These are phyloP conservation scores for Hymenoscyphus albidus DNA, from an alignment of 2,329 filamentous ascomycete species.

Conservation along the genomic window DNA sequence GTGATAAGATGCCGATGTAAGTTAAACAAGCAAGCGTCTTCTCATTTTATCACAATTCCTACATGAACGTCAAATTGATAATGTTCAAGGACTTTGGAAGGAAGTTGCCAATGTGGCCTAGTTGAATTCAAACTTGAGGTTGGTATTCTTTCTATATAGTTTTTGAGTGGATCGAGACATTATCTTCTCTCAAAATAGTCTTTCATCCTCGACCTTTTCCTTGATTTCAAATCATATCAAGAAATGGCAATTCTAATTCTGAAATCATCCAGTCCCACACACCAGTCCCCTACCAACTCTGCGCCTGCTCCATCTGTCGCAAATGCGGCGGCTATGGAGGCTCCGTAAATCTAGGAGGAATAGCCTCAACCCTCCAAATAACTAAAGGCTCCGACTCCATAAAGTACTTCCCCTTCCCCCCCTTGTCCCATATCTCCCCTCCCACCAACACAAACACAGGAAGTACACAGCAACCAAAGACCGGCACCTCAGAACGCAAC, in stretches of 20 bases:
- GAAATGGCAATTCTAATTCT: too few relatives aligned
- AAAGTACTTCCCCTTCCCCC: constrained; percentile 35
- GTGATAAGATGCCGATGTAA: constrained; percentile 6
- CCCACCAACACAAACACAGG: constrained; percentile 31
- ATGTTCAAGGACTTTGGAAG: constrained; percentile 40
- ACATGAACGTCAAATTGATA: background rate
- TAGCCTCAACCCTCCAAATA: constrained; percentile 41
- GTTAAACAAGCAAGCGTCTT: background rate
- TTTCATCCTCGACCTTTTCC: too few relatives aligned
- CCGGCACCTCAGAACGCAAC: constrained; percentile 42
- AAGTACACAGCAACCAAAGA: constrained; percentile 44
- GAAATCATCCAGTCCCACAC: constrained; percentile 36
- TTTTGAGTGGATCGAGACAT: too few relatives aligned
- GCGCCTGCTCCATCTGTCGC: constrained; percentile 47
- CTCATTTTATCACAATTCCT: background rate
- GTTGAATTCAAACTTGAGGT: constrained; percentile 42
- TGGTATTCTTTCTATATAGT: too few relatives aligned
- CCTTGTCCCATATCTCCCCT: background rate
- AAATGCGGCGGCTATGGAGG: constrained; percentile 44
- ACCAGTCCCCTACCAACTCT: constrained; percentile 46
- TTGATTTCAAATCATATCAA: too few relatives aligned
- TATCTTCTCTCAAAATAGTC: too few relatives aligned
- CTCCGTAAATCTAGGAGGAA: constrained; percentile 44
- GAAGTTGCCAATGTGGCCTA: constrained; percentile 46
- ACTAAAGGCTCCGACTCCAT: constrained; percentile 41